Percentiles rank a stretch among this genome's conserved stretches.
These are phyloP conservation scores for Populus simonii DNA, from an alignment of 345 rosid species.

Conservation along the genomic window DNA sequence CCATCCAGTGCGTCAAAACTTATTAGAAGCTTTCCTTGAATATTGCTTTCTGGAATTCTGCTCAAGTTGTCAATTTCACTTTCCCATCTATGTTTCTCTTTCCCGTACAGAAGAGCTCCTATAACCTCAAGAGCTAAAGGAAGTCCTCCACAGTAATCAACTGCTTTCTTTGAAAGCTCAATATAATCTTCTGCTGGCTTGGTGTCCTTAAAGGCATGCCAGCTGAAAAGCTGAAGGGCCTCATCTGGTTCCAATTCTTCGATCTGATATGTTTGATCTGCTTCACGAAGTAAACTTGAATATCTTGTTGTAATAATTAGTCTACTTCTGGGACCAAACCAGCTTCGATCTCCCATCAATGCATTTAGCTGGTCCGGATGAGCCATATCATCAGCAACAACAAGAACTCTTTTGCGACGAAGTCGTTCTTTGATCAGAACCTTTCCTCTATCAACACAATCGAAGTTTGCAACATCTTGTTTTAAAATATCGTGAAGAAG, in stretches of 20 bases:
- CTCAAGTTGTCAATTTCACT: neutral
- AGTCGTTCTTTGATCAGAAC: neutral
- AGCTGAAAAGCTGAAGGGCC: conserved; percentile 5
- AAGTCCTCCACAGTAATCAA: neutral
- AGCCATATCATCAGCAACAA: conserved; percentile 16
- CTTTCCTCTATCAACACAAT: conserved; percentile 1
- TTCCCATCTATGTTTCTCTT: neutral
- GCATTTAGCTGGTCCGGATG: neutral
- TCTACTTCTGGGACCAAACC: conserved; percentile 6
- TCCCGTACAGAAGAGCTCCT: neutral
- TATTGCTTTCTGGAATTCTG: rapidly evolving
- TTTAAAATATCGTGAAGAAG: neutral
- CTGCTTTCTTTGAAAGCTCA: neutral
- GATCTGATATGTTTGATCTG: neutral
- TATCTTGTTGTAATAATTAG: conserved; percentile 11
- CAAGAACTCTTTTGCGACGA: neutral
- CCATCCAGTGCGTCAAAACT: too few relatives aligned
- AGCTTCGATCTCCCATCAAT: neutral
- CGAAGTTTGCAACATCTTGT: neutral
- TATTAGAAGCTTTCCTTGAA: too few relatives aligned
- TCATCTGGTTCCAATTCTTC: neutral
- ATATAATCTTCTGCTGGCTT: neutral
- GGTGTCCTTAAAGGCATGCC: conserved; percentile 5
- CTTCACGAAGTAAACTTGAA: neutral
- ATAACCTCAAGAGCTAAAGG: conserved; percentile 12